Conservation (phyloP, 1,139 yeast genomes). For the Saccharomyces hybrid region DNA sequence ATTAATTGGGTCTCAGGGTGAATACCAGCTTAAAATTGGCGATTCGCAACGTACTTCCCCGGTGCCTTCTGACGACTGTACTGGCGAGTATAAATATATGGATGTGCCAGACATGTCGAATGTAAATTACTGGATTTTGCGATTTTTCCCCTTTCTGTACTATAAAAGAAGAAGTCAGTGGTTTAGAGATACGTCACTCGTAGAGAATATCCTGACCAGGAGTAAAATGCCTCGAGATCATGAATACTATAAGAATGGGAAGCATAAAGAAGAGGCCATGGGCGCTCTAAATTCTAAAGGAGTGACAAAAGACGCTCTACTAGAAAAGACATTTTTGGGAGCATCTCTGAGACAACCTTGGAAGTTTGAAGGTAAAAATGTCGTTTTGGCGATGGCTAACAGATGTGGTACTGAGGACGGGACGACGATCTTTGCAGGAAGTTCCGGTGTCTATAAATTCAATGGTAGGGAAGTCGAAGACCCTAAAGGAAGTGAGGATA, state of each 20-base stretch:
- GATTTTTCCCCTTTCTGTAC: constrained; percentile 58
- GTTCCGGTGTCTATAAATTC: constrained; percentile 57
- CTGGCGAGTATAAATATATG: constrained; percentile 18
- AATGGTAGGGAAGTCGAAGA: constrained; percentile 32
- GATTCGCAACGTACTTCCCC: not conserved
- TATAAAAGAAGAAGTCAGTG: constrained; percentile 17
- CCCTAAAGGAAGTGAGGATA: constrained; percentile 22
- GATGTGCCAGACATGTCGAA: constrained; percentile 36
- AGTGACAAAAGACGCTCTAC: not conserved
- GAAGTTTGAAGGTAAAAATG: constrained; percentile 23
- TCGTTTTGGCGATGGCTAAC: constrained; percentile 36
- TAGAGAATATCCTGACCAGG: constrained; percentile 6
- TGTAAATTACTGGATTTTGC: constrained; percentile 60
- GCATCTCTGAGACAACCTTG: constrained; percentile 16
- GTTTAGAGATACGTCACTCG: constrained; percentile 9
- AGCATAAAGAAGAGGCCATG: not conserved
- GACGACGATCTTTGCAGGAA: constrained; percentile 52
- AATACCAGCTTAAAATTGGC: constrained; percentile 19
- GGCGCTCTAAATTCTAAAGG: not conserved
- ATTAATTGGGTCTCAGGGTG: constrained; percentile 21
- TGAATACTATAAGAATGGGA: constrained; percentile 3
- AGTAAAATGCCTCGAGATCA: not conserved
- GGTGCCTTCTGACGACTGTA: constrained; percentile 11
- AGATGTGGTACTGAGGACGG: constrained; percentile 68
- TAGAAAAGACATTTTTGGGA: constrained; percentile 38